Percentiles rank a stretch among this genome's conserved stretches.
phyloP scores from a whole-genome alignment of 352 stramenopile genomes.

The Globisporangium ultimum region DNA sequence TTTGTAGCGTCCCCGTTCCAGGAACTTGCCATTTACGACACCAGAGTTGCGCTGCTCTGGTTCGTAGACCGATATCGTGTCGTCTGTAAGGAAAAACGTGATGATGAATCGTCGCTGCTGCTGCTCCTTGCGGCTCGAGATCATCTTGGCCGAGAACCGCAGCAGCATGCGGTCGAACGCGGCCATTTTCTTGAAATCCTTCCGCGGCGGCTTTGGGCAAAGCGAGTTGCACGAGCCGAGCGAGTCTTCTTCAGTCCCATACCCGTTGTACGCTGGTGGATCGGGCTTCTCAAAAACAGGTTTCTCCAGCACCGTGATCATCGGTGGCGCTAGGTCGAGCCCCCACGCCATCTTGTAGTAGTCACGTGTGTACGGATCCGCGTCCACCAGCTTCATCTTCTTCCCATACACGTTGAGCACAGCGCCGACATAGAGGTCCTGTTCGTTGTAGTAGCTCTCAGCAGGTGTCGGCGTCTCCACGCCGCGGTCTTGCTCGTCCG shows the following conservation, averaged over 20 bases:
- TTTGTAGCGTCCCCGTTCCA: constrained; percentile 77
- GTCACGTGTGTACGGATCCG: constrained; percentile 69
- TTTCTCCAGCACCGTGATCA: constrained; percentile 40
- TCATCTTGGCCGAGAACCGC: constrained; percentile 66
- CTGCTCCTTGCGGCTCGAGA: constrained; percentile 74
- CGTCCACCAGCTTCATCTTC: constrained; percentile 68
- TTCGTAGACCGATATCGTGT: constrained; percentile 77
- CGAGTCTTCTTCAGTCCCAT: constrained; percentile 75
- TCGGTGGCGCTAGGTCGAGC: constrained; percentile 34
- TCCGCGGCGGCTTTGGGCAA: constrained; percentile 66
- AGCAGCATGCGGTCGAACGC: constrained; percentile 75
- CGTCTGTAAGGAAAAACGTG: constrained; percentile 80
- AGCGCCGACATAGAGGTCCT: constrained; percentile 60
- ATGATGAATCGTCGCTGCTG: constrained; percentile 77
- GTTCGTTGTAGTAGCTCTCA: constrained; percentile 71
- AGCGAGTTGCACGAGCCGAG: constrained; percentile 60
- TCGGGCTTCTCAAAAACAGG: constrained; percentile 51
- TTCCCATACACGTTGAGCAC: constrained; percentile 71
- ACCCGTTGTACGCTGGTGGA: constrained; percentile 68
- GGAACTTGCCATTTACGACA: constrained; percentile 81
- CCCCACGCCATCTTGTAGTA: constrained; percentile 78
- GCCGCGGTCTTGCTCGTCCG: constrained; percentile 69
- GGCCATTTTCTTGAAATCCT: constrained; percentile 81
- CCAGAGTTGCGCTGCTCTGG: constrained; percentile 75
- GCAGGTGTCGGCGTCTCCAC: constrained; percentile 64